These are phyloP conservation scores for Cryptococcus sp. DNA, from an alignment of 1,284 basidiomycete genomes.

Conservation along the genomic window DNA sequence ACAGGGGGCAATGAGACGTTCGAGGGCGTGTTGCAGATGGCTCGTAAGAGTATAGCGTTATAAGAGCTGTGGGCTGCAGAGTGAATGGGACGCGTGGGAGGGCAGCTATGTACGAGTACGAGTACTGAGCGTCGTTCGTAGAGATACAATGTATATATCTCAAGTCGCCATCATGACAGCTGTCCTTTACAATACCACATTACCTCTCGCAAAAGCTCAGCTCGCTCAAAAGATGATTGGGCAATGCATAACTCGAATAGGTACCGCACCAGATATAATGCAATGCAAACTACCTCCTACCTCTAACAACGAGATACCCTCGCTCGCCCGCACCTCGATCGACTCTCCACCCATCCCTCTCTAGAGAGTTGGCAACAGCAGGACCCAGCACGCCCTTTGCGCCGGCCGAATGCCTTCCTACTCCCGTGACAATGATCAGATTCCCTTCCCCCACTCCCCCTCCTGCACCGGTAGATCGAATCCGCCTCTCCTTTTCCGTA, in stretches of 20 bases:
- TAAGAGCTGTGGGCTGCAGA: constrained; percentile 1
- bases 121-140: too few relatives aligned
- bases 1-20: constrained; percentile 94
- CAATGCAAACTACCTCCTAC: constrained; percentile 11
- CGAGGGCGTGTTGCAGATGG: constrained; percentile 82
- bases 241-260: too few relatives aligned
- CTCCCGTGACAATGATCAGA: constrained; percentile 46
- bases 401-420: constrained; percentile 48
- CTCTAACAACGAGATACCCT: constrained; percentile 46
- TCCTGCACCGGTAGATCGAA: constrained; percentile 63
- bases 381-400: constrained; percentile 47
- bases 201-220: too few relatives aligned
- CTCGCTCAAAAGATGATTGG: too few relatives aligned
- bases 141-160: too few relatives aligned
- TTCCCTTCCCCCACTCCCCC: constrained; percentile 63
- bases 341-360: constrained; percentile 45
- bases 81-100: neutral
- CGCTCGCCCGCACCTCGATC: constrained; percentile 35
- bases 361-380: constrained; percentile 38
- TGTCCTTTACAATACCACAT: too few relatives aligned
- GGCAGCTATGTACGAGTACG: too few relatives aligned
- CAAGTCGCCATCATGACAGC: too few relatives aligned
- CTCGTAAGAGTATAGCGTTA: constrained; percentile 62
- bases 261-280: too few relatives aligned
- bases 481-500: constrained; percentile 45